These are phyloP conservation scores for Diaporthe vexans DNA, from an alignment of 2,329 filamentous ascomycete genomes.

Conservation along the genomic window DNA sequence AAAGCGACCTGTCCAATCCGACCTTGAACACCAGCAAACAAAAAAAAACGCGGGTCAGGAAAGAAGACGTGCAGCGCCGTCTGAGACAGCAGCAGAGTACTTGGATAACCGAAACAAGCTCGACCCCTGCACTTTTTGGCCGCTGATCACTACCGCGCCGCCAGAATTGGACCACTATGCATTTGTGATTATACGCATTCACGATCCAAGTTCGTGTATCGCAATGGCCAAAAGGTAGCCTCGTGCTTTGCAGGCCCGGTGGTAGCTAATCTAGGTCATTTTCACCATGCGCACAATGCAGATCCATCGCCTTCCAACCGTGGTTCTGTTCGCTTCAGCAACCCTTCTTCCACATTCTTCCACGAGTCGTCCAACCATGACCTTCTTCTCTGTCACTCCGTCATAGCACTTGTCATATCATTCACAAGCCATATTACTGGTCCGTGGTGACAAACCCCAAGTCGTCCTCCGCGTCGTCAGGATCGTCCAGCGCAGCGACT, in stretches of 20 bases:
- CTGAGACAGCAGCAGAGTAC: not conserved
- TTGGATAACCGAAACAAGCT: constrained; percentile 23
- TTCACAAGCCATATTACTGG: not conserved
- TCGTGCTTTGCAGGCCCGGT: not conserved
- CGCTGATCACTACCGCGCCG: not conserved
- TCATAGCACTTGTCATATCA: too few species aligned
- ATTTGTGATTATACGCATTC: not conserved
- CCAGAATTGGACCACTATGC: too few species aligned
- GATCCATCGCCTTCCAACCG: not conserved
- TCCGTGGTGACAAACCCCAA: not conserved
- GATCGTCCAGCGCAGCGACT: not conserved
- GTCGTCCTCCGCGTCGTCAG: not conserved
- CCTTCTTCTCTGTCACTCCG: not conserved
- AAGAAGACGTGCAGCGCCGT: constrained; percentile 17
- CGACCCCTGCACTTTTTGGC: constrained; percentile 15
- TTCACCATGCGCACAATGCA: not conserved
- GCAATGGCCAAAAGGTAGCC: not conserved
- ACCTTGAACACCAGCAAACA: not conserved
- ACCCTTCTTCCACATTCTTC: not conserved
- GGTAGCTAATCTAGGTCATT: not conserved
- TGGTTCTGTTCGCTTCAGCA: not conserved
- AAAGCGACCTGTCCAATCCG: not conserved
- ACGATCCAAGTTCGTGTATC: not conserved
- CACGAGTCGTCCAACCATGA: not conserved
- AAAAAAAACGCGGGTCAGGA: constrained; percentile 17